Conservation (phyloP, 805 yeast genomes). For the Lachancea meyersii region DNA sequence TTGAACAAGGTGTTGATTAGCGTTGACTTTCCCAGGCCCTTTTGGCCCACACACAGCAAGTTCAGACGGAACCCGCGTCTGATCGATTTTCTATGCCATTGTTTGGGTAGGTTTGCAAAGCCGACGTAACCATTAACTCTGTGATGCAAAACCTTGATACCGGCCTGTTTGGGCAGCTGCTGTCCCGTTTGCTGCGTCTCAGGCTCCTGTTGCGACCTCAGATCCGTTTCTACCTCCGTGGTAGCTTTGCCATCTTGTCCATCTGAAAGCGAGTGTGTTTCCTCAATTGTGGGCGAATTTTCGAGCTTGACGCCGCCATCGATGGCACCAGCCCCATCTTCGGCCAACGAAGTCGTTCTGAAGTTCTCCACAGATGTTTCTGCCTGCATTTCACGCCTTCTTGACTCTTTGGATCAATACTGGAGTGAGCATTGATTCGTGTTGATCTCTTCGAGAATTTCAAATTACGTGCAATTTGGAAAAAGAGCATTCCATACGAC, state of each 20-base stretch:
- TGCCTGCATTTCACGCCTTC: conserved; percentile 6
- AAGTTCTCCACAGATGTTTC: conserved; percentile 3
- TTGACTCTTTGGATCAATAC: neutral
- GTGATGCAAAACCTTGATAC: conserved; percentile 62
- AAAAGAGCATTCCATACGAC: neutral
- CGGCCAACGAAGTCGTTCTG: neutral
- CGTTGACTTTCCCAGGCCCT: conserved; percentile 90
- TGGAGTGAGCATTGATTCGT: conserved; percentile 1
- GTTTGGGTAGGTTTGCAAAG: conserved; percentile 94
- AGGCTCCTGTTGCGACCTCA: neutral
- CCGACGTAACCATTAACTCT: conserved; percentile 92
- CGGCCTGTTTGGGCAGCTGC: conserved; percentile 34
- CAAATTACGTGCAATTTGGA: neutral
- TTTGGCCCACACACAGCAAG: conserved; percentile 83
- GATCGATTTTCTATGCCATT: conserved; percentile 94
- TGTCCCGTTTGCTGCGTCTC: conserved; percentile 16
- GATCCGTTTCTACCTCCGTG: neutral
- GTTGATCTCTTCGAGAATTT: conserved; percentile 3
- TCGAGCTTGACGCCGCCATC: conserved; percentile 4
- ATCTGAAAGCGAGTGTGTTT: neutral
- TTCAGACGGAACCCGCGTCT: conserved; percentile 87
- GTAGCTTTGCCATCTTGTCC: neutral
- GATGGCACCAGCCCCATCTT: neutral
- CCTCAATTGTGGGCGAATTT: conserved; percentile 1
- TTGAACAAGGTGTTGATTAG: conserved; percentile 86